These are phyloP conservation scores for Euryodendron excelsum DNA, from an alignment of 148 eudicot species.

Conservation along the genomic window DNA sequence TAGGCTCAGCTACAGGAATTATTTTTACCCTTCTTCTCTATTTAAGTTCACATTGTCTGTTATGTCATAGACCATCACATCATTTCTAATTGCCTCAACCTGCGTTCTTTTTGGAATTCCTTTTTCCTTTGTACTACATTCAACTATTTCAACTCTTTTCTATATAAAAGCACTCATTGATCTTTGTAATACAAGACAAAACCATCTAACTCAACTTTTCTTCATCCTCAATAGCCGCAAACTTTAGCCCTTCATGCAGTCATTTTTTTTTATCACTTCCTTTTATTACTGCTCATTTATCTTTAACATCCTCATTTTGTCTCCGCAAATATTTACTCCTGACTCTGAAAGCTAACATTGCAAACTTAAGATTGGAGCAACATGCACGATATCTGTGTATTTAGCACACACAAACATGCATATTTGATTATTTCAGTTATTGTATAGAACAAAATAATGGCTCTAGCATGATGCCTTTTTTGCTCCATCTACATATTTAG, in stretches of 20 bases:
- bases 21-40: background rate
- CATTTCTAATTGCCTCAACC: background rate
- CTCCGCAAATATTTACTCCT: background rate
- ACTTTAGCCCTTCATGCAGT: background rate
- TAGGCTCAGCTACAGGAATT: background rate
- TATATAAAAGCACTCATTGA: slow-evolving; percentile 1
- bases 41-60: background rate
- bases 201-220: background rate
- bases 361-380: background rate
- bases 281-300: background rate
- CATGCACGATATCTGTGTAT: background rate
- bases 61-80: background rate
- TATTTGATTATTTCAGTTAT: background rate
- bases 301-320: slow-evolving; percentile 1
- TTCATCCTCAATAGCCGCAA: background rate
- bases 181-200: background rate
- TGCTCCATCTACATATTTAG: slow-evolving; percentile 4
- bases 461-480: background rate
- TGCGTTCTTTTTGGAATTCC: background rate
- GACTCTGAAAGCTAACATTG: background rate
- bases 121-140: background rate
- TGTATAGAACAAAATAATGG: background rate
- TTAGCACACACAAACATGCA: background rate
- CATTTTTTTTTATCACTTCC: background rate
- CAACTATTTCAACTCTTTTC: background rate